Evolutionary conservation across 2,329 filamentous ascomycete species (phyloP), one percentile per base, ranked within the genome.

Genomic region (Diaporthe australafricana): DNA sequence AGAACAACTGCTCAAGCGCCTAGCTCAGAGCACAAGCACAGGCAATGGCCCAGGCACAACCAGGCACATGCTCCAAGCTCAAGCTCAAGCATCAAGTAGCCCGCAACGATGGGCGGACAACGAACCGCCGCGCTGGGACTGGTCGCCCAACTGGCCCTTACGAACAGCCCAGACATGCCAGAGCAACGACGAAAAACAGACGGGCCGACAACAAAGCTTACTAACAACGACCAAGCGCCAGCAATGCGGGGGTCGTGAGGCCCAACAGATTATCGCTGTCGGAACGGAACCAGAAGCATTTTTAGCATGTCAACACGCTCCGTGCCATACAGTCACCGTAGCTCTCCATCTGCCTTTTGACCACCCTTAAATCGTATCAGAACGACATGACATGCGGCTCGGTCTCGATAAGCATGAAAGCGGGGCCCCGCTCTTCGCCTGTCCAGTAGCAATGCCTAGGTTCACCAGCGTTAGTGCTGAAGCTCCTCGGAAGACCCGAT

Each of bases 111-210:
- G 7, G 22, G 7, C 22, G 38, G 17, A 8, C 57, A 11, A 22
- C 42, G 57, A 63, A 63, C 57, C 57, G 30, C 40, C 42, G 40
- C 7, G 40, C 57, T 63, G 57, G 57, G 57, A 63, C 57, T 62
- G 57, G 57, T 38, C 22, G 25, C 2, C 38, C 56, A 27, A 42
- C n/a, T 62, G 56, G 25, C 9, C 56, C 22, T 22, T 17, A 35
- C 55, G 25, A 40, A 25, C 55, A 42, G 42, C 20, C 25, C 14
- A 20, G 27, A 25, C 12, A 3, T 11, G 40, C 40, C 42, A 47
- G 17, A 47, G 42, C 14, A 47, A 47, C n/a, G n/a, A 17, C 20
- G 1, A 48, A 11, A n/a, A 17, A 12, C 35, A 57, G 38, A 62
- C 35, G 5, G 38, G 38, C 38, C 22, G 45, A 30, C 40, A 32